These are phyloP conservation scores for Ascochyta rabiei DNA, from an alignment of 2,329 filamentous ascomycete species.

Conservation along the genomic window DNA sequence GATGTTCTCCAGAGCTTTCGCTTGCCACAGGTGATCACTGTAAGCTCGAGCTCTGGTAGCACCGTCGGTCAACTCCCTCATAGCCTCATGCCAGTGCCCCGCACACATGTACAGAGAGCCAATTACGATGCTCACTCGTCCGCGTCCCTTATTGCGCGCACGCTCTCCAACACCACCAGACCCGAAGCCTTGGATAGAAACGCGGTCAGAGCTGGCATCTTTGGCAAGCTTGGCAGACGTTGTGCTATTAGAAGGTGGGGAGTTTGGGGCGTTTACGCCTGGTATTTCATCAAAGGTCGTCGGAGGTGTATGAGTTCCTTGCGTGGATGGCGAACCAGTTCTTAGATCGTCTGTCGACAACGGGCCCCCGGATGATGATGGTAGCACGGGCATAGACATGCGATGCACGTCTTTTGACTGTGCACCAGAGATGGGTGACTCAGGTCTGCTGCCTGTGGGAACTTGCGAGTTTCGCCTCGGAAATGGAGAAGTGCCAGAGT, in stretches of 20 bases:
- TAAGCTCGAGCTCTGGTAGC: constrained; percentile 76
- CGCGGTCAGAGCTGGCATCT: constrained; percentile 65
- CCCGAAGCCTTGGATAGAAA: constrained; percentile 69
- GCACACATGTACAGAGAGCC: constrained; percentile 87
- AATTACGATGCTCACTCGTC: constrained; percentile 77
- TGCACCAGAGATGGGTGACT: constrained; percentile 43
- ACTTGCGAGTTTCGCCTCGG: constrained; percentile 42
- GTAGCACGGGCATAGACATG: constrained; percentile 79
- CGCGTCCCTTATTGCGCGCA: constrained; percentile 79
- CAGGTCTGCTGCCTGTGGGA: constrained; percentile 33
- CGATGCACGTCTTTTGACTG: constrained; percentile 67
- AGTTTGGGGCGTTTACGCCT: constrained; percentile 44
- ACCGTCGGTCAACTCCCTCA: constrained; percentile 82
- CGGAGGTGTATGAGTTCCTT: constrained; percentile 43
- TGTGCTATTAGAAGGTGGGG: constrained; percentile 51
- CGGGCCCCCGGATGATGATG: constrained; percentile 42
- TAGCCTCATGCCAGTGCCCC: constrained; percentile 86
- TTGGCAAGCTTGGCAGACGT: constrained; percentile 54
- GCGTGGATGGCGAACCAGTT: constrained; percentile 32
- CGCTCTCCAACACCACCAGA: constrained; percentile 71
- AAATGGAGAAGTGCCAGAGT: constrained; percentile 29
- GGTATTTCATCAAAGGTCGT: constrained; percentile 58
- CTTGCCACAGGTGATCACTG: constrained; percentile 96
- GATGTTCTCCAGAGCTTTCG: constrained; percentile 89
- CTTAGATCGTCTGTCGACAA: constrained; percentile 35